Base-by-base conservation (phyloP, 257 asterid species). In the Verbascum thapsus region DNA sequence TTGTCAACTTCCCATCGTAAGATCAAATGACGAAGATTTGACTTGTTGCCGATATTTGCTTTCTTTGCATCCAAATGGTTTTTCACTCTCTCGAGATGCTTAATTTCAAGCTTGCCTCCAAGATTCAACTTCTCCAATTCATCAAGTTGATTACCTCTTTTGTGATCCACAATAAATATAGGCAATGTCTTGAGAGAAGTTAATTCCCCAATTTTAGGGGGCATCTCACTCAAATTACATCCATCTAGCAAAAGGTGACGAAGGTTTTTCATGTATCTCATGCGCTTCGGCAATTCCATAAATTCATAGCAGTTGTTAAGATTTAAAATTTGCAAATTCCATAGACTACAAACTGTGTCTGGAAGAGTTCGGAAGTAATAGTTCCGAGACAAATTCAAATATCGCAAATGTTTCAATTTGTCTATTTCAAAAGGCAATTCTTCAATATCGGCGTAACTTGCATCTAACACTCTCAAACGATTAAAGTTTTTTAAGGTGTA, bases 61-160 rank as follows among this genome's bases (percentile, higher is more conserved):
- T 62, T 72, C 59, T 37, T 38, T 1, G 77, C 74, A 69, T 53
- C 70, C 13, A 4, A 3, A 20, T 11, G 13, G 26, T 22, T 26
- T 16, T 38, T 10, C 18, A 61, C 67, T 53, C 66, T 47, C 55
- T 62, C 70, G 17, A 61, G 19, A 43, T 61, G 41, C 23, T 10
- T 12, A 41, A 73, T 53, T 18, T 4, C 18, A 19, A 73, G 67
- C 6, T 5, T 5, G 40, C 70, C 70, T 44, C 26, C 42, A 23
- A 61, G 69, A 17, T 73, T 62, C 53, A 73, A 57, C 60, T n/a
- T 30, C 20, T 47, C 56, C 23, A 74, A 58, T 59, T 74, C 80
- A 42, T 56, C 56, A 19, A 74, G 48, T 13, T 35, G 67, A 43
- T 42, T 66, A 6, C 61, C 72, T 35, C 22, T 61, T n/a, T 35